Evolutionary conservation across 2,329 filamentous ascomycete genomes (phyloP).

Genomic region (Beauveria sp.): DNA sequence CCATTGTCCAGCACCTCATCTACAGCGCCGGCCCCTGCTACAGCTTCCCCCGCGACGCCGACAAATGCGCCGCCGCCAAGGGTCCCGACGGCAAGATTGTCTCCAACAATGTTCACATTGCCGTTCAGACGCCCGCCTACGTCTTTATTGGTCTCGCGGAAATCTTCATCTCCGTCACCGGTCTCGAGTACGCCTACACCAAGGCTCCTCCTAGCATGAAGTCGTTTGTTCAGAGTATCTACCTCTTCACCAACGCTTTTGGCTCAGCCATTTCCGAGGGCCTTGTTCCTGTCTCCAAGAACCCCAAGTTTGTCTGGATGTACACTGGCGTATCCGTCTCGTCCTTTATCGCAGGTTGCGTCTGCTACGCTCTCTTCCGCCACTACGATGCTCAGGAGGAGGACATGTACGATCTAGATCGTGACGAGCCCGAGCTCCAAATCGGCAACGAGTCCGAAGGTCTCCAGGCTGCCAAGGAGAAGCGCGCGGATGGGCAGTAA

Average conservation of each 20-base stretch:
- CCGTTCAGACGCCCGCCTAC: slow-evolving; percentile 46
- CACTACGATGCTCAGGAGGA: slow-evolving; percentile 32
- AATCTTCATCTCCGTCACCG: slow-evolving; percentile 59
- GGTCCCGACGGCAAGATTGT: slow-evolving; percentile 23
- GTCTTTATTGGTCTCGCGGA: slow-evolving; percentile 51
- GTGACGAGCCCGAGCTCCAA: slow-evolving; percentile 23
- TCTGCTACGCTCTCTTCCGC: slow-evolving; percentile 42
- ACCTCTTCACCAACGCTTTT: slow-evolving; percentile 51
- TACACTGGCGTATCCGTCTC: slow-evolving; percentile 49
- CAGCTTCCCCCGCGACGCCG: slow-evolving; percentile 28
- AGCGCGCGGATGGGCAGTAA: background rate
- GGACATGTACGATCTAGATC: slow-evolving; percentile 31
- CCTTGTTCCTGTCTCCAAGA: slow-evolving; percentile 49
- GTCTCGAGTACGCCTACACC: slow-evolving; percentile 66
- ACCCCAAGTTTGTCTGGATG: slow-evolving; percentile 62
- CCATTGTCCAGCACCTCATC: slow-evolving; percentile 53
- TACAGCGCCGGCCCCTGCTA: slow-evolving; percentile 47
- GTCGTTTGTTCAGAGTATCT: slow-evolving; percentile 52
- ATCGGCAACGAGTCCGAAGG: slow-evolving; percentile 3
- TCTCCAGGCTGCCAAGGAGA: slow-evolving; percentile 4
- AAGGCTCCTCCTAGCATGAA: slow-evolving; percentile 65
- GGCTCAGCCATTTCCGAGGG: slow-evolving; percentile 54
- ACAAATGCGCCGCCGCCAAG: slow-evolving; percentile 26
- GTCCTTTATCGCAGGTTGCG: slow-evolving; percentile 38
- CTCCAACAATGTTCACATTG: slow-evolving; percentile 43